Evolutionary conservation across 148 eudicot genomes (phyloP).

Genomic region (Camellia japonica): DNA sequence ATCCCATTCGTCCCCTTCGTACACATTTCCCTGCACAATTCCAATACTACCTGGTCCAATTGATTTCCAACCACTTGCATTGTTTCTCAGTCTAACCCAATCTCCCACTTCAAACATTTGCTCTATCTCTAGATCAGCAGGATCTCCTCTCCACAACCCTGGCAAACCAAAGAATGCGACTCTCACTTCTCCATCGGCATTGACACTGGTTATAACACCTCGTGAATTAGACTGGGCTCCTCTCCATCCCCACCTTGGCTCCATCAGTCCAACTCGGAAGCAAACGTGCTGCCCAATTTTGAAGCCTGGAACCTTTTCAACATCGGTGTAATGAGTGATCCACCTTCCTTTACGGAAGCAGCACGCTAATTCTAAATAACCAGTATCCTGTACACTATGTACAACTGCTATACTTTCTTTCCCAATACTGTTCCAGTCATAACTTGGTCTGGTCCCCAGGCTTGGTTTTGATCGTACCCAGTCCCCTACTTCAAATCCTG

Average conservation of each 20-base stretch:
- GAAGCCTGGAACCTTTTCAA: conserved; percentile 75
- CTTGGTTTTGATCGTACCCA: conserved; percentile 97
- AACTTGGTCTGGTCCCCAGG: conserved; percentile 83
- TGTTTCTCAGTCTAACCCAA: conserved; percentile 72
- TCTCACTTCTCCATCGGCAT: conserved; percentile 92
- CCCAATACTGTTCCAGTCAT: conserved; percentile 87
- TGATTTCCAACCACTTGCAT: conserved; percentile 67
- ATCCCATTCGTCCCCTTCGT: conserved; percentile 68
- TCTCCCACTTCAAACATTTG: conserved; percentile 84
- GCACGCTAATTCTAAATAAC: conserved; percentile 85
- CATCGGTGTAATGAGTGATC: conserved; percentile 72
- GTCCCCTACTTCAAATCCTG: conserved; percentile 98
- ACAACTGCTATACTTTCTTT: conserved; percentile 91
- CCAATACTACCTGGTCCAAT: conserved; percentile 78
- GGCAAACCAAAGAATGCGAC: conserved; percentile 64
- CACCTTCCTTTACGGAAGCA: conserved; percentile 83
- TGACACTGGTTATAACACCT: conserved; percentile 75
- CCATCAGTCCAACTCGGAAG: conserved; percentile 63
- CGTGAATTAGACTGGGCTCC: conserved; percentile 64
- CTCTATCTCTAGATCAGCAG: conserved; percentile 80
- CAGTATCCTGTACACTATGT: conserved; percentile 87
- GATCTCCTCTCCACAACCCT: conserved; percentile 92
- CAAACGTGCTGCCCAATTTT: conserved; percentile 86
- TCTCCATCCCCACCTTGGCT: conserved; percentile 99
- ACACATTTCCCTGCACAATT: conserved; percentile 75